Evolutionary conservation across 1,139 yeast species (phyloP).

Genomic region (Yamadazyma trypodendri): DNA sequence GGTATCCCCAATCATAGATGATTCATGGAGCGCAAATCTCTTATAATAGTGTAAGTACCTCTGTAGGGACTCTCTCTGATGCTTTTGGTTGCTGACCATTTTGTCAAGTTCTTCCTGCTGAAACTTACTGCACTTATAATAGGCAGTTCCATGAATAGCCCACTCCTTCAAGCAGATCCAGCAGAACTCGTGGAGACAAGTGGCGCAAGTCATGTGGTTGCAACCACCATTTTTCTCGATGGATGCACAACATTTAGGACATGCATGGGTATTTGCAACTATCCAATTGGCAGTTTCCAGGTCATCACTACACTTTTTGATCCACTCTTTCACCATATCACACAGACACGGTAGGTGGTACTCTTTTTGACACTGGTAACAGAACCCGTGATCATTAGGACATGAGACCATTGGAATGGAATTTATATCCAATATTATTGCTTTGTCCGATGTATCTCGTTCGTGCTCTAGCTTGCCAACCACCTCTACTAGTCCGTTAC

Average conservation of each 20-base stretch:
- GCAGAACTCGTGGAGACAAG: conserved; percentile 79
- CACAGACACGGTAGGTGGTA: conserved; percentile 89
- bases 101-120: conserved; percentile 45
- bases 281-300: conserved; percentile 91
- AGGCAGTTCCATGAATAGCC: conserved; percentile 65
- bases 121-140: conserved; percentile 67
- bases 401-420: conserved; percentile 68
- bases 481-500: conserved; percentile 35
- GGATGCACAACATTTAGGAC: conserved; percentile 65
- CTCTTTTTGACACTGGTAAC: conserved; percentile 74
- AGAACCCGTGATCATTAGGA: conserved; percentile 65
- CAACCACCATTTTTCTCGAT: conserved; percentile 93
- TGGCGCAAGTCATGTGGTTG: conserved; percentile 89
- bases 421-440: conserved; percentile 18
- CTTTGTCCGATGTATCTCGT: conserved; percentile 13
- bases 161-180: conserved; percentile 89
- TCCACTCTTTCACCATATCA: conserved; percentile 67
- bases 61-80: conserved; percentile 48
- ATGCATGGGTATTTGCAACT: conserved; percentile 78
- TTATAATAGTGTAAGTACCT: conserved; percentile 78
- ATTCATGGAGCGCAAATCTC: conserved; percentile 74
- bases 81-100: no score
- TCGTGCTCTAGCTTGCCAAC: conserved; percentile 16
- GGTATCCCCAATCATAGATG: conserved; percentile 73
- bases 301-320: conserved; percentile 78